Evolutionary conservation across 345 rosid genomes (phyloP).

Genomic region (Gossypium stocksii): DNA sequence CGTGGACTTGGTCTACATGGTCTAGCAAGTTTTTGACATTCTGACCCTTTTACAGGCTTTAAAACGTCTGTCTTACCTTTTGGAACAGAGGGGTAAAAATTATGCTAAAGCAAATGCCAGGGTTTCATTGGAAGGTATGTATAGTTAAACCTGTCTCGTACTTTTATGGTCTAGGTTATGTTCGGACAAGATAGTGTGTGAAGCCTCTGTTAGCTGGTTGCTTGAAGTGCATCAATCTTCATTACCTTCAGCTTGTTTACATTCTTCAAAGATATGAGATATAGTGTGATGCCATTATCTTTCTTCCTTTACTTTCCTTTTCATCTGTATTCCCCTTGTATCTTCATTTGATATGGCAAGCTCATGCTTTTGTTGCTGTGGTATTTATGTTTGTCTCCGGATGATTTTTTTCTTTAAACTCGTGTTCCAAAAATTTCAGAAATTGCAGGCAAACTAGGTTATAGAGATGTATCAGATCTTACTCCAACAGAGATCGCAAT

Average conservation of each 20-base stretch:
- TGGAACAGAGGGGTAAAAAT: conserved; percentile 63
- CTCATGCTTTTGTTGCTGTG: not conserved
- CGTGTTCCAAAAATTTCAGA: conserved; percentile 31
- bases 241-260: not conserved
- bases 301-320: conserved; percentile 6
- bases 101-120: conserved; percentile 76
- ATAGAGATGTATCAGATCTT: conserved; percentile 52
- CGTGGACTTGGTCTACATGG: not conserved
- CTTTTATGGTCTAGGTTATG: not conserved
- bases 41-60: conserved; percentile 50
- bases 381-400: not conserved
- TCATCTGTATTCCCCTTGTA: not conserved
- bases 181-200: not conserved
- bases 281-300: not conserved
- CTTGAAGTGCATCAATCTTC: not conserved
- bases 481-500: conserved; percentile 73
- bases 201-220: not conserved
- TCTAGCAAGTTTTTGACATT: not conserved
- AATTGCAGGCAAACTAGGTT: conserved; percentile 72
- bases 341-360: not conserved
- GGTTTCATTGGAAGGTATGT: conserved; percentile 77
- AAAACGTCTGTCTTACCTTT: conserved; percentile 58
- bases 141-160: conserved; percentile 1
- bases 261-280: not conserved
- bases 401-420: not conserved